Conservation (phyloP, 1,139 yeast genomes). For the Protomyces inouyei region DNA sequence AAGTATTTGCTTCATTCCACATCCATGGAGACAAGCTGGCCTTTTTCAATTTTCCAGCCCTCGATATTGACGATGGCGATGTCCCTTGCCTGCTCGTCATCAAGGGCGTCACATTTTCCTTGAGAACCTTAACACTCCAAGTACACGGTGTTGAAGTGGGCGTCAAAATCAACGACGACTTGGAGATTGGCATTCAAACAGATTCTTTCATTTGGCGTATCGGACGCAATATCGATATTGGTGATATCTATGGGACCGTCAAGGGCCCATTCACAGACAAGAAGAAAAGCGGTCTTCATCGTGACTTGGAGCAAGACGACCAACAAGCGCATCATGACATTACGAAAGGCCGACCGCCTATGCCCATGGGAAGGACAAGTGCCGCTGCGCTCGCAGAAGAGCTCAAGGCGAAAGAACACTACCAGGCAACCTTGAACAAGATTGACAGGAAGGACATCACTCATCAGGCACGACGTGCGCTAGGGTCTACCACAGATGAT, state of each 20-base stretch:
- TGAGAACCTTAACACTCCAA: conserved; percentile 12
- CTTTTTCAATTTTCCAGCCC: conserved; percentile 14
- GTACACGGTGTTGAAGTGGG: conserved; percentile 24
- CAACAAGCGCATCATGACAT: background rate
- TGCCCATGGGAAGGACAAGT: background rate
- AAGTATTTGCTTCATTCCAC: background rate
- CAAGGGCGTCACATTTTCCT: conserved; percentile 10
- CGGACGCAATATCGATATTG: conserved; percentile 9
- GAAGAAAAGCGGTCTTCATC: background rate
- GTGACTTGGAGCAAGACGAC: background rate
- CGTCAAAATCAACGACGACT: conserved; percentile 17
- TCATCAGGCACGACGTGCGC: background rate
- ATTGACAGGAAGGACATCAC: conserved; percentile 1
- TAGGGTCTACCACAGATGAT: background rate
- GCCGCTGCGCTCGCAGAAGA: background rate
- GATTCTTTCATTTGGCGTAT: conserved; percentile 13
- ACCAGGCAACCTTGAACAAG: background rate
- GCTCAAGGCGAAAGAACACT: conserved; percentile 1
- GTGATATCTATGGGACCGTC: conserved; percentile 14
- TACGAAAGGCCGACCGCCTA: conserved; percentile 7
- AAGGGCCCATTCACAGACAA: conserved; percentile 12
- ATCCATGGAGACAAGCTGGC: conserved; percentile 19
- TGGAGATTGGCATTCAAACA: conserved; percentile 21
- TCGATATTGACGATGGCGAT: conserved; percentile 22
- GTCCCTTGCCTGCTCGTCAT: conserved; percentile 19